Evolutionary conservation across 2,329 filamentous ascomycete species (phyloP).

Genomic region (Cryphonectria nitschkei): DNA sequence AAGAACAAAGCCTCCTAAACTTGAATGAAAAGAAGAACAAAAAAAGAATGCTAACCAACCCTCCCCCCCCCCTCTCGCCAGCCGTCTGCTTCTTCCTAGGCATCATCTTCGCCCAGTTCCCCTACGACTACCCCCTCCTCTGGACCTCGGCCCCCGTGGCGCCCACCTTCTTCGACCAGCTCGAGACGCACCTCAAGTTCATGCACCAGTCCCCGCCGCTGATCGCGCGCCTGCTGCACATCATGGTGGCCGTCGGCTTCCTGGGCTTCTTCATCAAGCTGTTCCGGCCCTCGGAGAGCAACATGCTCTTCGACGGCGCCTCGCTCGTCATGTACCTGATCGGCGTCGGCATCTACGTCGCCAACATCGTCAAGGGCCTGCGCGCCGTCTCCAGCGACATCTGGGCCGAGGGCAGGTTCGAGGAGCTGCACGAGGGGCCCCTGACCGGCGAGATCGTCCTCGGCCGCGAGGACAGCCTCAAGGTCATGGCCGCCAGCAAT

Average conservation of each 20-base stretch:
- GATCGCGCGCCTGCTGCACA: constrained; percentile 91
- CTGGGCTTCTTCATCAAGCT: constrained; percentile 91
- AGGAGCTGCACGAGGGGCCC: constrained; percentile 46
- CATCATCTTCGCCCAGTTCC: constrained; percentile 93
- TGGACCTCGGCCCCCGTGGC: constrained; percentile 72
- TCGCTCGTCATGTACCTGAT: constrained; percentile 82
- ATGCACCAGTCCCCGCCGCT: constrained; percentile 89
- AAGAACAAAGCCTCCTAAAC: constrained; percentile 16
- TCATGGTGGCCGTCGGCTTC: constrained; percentile 85
- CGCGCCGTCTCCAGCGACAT: constrained; percentile 76
- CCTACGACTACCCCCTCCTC: constrained; percentile 91
- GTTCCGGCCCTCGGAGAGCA: constrained; percentile 89
- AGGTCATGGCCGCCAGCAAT: constrained; percentile 91
- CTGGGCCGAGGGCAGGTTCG: constrained; percentile 51
- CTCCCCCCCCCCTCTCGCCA: constrained; percentile 39
- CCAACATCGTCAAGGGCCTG: constrained; percentile 95
- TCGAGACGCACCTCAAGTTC: constrained; percentile 89
- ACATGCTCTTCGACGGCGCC: constrained; percentile 91
- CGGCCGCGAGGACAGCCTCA: constrained; percentile 83
- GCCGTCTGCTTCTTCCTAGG: constrained; percentile 97
- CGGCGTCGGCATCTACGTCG: constrained; percentile 88
- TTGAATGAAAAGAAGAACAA: neutral
- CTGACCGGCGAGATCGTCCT: constrained; percentile 68
- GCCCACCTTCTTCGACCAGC: constrained; percentile 75
- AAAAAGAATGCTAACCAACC: constrained; percentile 16